Evolutionary conservation across 208 protist genomes (phyloP).

Genomic region (Acanthamoeba sp.): DNA sequence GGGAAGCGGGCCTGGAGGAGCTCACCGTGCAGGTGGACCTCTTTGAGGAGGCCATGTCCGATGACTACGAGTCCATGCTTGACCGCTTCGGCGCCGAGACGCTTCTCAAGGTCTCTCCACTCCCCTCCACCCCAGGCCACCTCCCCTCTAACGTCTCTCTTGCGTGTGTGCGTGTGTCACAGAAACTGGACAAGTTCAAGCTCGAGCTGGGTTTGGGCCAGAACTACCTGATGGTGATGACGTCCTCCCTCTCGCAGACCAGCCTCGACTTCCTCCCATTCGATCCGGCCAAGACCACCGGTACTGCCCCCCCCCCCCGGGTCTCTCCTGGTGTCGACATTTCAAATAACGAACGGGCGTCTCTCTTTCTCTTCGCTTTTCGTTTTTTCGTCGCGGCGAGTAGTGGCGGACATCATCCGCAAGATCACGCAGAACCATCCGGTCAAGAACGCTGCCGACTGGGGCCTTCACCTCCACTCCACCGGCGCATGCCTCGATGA

Average conservation of each 20-base stretch:
- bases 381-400: background rate
- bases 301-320: background rate
- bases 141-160: background rate
- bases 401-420: slow-evolving; percentile 40
- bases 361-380: background rate
- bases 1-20: slow-evolving; percentile 48
- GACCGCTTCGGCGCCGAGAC: slow-evolving; percentile 64
- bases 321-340: no score
- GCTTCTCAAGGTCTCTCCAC: slow-evolving; percentile 41
- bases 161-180: slow-evolving; percentile 4
- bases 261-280: slow-evolving; percentile 40
- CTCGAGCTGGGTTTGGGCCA: slow-evolving; percentile 27
- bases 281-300: slow-evolving; percentile 35
- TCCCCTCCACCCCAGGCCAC: background rate
- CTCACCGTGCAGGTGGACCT: slow-evolving; percentile 48
- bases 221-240: slow-evolving; percentile 66
- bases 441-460: slow-evolving; percentile 34
- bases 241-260: background rate
- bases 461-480: slow-evolving; percentile 35
- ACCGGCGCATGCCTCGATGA: slow-evolving; percentile 56
- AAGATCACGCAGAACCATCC: slow-evolving; percentile 48
- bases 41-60: slow-evolving; percentile 71
- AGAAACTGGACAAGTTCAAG: slow-evolving; percentile 67
- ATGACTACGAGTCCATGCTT: slow-evolving; percentile 71
- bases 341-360: no score